Evolutionary conservation across 2,329 filamentous ascomycete genomes (phyloP), one percentile per base, ranked within the genome.

Genomic region (Paraconiothyrium sp.): DNA sequence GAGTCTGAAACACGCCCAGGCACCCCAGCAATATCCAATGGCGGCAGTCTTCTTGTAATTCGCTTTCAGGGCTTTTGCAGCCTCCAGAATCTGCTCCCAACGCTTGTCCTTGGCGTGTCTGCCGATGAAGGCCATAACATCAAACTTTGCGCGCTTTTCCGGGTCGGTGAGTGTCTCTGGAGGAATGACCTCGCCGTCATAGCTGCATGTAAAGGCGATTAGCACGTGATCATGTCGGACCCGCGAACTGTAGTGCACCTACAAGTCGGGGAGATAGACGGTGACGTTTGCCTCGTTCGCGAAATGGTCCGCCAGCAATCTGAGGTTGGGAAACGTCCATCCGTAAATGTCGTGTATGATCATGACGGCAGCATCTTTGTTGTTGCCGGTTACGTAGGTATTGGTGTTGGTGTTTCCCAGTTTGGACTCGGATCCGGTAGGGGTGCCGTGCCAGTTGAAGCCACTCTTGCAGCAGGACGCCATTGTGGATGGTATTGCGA

Each of bases 11-110:
- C 55, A 60, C 3, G 73, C 76, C 76, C 76, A 78, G 35, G 74
- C 82, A 35, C 82, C 82, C 73, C 80, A 84, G 76, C 82, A 84
- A 70, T 83, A 84, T 5, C 83, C 83, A 32, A 84, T 76, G 7
- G 77, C 79, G n/a, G 77, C 80, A 16, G 84, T 76, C 61, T 82
- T 83, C 57, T 66, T 60, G 60, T 73, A 75, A 43, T 72, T 63
- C 52, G 69, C 65, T 41, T 77, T 78, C n/a, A 83, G 67, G 0
- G 71, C 70, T 58, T 72, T 69, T 0, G 80, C 80, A 41, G 66
- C 72, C 13, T 70, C 72, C 32, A 78, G 67, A 27, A 82, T 79
- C 58, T 78, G 74, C 0, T 77, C 74, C 61, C 78, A 80, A 24
- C 82, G 79, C 3, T 70, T 65, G 0, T 76, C 74, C 13, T 80